A percentile compares a stretch with the other conserved stretches of the same genome.
Evolutionary conservation across 1,139 yeast species (phyloP).

Genomic region (Magnusiomyces tetraspermus): DNA sequence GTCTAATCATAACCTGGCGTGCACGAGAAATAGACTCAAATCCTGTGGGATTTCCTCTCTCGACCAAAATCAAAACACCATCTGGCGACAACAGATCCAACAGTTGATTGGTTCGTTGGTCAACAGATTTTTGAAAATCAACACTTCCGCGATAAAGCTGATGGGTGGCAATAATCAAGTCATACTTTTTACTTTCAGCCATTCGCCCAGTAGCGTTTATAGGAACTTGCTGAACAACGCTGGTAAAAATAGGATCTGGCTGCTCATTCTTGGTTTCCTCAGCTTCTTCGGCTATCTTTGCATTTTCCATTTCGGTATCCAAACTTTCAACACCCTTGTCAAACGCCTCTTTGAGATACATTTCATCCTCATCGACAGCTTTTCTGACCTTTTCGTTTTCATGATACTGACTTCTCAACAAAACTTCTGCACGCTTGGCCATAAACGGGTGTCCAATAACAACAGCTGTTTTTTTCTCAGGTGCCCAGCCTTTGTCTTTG

Average conservation of each 20-base stretch:
- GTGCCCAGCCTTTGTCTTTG: conserved; percentile 41
- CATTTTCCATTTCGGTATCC: background rate
- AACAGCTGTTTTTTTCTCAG: conserved; percentile 60
- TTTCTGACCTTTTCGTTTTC: conserved; percentile 7
- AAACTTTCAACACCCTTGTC: background rate
- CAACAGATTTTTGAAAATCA: conserved; percentile 62
- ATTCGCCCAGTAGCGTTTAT: background rate
- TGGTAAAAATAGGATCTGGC: conserved; percentile 11
- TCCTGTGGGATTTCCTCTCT: conserved; percentile 85
- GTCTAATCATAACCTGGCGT: conserved; percentile 77
- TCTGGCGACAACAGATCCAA: conserved; percentile 58
- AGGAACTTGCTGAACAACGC: conserved; percentile 1
- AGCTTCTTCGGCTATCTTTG: conserved; percentile 3
- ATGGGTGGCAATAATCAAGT: conserved; percentile 77
- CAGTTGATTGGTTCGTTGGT: conserved; percentile 52
- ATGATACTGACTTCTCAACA: conserved; percentile 53
- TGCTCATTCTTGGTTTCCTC: conserved; percentile 17
- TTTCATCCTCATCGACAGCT: background rate
- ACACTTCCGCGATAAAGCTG: conserved; percentile 53
- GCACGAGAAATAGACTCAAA: conserved; percentile 86
- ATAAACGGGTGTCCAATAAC: conserved; percentile 64
- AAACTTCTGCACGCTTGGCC: conserved; percentile 69
- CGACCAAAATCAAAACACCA: conserved; percentile 70
- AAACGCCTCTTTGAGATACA: background rate
- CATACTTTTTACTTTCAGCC: conserved; percentile 39